Base-by-base conservation (phyloP, 1,284 basidiomycete genomes). In the Marasmius sp. region DNA sequence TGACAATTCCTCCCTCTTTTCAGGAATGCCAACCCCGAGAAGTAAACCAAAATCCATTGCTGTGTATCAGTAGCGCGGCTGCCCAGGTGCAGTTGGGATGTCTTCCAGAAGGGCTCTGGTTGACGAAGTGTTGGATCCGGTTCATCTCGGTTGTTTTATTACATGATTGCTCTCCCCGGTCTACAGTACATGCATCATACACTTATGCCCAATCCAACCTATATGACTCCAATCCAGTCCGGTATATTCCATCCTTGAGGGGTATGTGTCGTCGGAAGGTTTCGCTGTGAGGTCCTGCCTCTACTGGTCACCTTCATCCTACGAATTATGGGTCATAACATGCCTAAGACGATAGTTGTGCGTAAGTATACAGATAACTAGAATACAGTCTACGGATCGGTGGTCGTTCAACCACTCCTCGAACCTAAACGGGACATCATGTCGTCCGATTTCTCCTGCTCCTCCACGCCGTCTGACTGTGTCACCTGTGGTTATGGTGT, bases 1-100 rank as follows among this genome's bases (percentile, higher is more conserved):
- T 59, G 37, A 61, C 65, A 48, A 67, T 74, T 60, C 75, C 60
- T 37, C 61, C 22, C 65, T 61, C 18, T 62, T 60, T 65, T 55
- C 68, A 93, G 90, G 90, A 93, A 93, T 80, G 84, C 88, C 73
- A 92, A 92, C 81, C 89, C 90, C 71, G 89, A 90, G 79, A 91
- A 90, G 78, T 91, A 83, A 83, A 49, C 22, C 57, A 12, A 22
- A 36, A 58, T 50, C n/a, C 43, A 36, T 50, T 37, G 20, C 47
- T 50, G 8, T 58, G 47, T 58, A 58, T 50, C 57, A 58, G 33
- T 50, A 58, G 47, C 49, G 20, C 37, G 33, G 20, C 52, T 37
- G 36, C 27, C 50, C 33, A 52, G 22, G 18, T 52, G 50, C 41
- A 43, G 41, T 43, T 47, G 8, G 45, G 45, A n/a, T 8, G 45